A percentile compares a stretch with the other conserved stretches of the same genome.
Evolutionary conservation across 495 filamentous ascomycete genomes (phyloP).

Genomic region (Hypoxylon crocopeplum): DNA sequence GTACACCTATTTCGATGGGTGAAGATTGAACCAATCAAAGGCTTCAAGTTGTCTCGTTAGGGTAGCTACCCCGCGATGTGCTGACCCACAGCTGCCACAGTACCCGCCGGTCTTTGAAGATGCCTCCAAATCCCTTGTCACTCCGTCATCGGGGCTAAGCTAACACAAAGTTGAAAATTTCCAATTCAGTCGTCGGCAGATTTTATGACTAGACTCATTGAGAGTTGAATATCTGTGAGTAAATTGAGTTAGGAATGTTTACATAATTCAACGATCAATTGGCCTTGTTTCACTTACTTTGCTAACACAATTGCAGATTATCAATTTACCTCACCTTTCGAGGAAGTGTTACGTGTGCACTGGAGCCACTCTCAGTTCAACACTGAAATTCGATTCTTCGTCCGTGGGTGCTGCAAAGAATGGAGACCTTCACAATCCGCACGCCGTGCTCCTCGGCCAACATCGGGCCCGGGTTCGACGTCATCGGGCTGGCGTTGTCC

Average conservation of each 20-base stretch:
- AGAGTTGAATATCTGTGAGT: neutral
- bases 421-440: constrained; percentile 65
- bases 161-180: constrained; percentile 31
- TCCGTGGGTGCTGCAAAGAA: neutral
- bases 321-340: no score
- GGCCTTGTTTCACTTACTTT: no score
- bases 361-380: no score
- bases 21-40: constrained; percentile 12
- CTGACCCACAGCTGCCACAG: constrained; percentile 1
- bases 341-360: no score
- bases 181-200: constrained; percentile 18
- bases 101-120: neutral
- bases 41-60: constrained; percentile 22
- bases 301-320: no score
- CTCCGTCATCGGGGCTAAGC: constrained; percentile 35
- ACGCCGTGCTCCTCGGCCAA: constrained; percentile 93
- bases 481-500: constrained; percentile 91
- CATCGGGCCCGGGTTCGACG: constrained; percentile 96
- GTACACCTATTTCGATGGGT: no score
- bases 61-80: constrained; percentile 32
- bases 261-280: no score
- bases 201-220: constrained; percentile 9
- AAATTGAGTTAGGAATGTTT: no score
- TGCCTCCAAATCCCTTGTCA: neutral
- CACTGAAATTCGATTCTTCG: no score